Conservation (phyloP, 2,329 filamentous ascomycete species). For the Septoria linicola region DNA sequence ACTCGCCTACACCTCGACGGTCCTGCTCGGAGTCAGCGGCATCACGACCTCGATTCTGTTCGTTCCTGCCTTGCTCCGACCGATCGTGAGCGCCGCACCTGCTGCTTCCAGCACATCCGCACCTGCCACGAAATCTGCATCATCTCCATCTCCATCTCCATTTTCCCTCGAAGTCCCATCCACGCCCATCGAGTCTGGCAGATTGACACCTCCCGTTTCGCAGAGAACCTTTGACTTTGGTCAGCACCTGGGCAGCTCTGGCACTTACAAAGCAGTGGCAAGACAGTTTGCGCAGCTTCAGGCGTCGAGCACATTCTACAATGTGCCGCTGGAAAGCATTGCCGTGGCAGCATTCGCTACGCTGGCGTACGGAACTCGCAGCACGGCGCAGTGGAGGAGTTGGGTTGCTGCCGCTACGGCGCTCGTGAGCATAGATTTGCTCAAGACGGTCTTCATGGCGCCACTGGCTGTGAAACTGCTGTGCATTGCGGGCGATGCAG, state of each 20-base stretch:
- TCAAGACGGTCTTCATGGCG: slow-evolving; percentile 29
- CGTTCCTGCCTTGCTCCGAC: slow-evolving; percentile 26
- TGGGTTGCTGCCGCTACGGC: slow-evolving; percentile 29
- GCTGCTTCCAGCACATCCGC: background rate
- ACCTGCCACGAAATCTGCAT: slow-evolving; percentile 3
- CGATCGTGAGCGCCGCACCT: slow-evolving; percentile 13
- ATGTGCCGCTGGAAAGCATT: slow-evolving; percentile 29
- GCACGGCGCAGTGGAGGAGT: slow-evolving; percentile 21
- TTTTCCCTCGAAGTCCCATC: slow-evolving; percentile 19
- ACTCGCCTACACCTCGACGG: slow-evolving; percentile 5
- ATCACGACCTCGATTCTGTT: slow-evolving; percentile 21
- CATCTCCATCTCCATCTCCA: too few relatives aligned
- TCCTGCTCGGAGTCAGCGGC: slow-evolving; percentile 2
- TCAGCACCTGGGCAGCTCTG: slow-evolving; percentile 20
- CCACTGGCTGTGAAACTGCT: slow-evolving; percentile 31
- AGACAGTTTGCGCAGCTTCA: slow-evolving; percentile 31
- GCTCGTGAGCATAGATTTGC: slow-evolving; percentile 27
- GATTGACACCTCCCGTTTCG: slow-evolving; percentile 23
- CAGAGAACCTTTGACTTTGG: slow-evolving; percentile 20
- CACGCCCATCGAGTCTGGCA: slow-evolving; percentile 21
- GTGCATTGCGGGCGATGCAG: slow-evolving; percentile 31
- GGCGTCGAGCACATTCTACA: slow-evolving; percentile 24
- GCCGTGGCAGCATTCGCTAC: slow-evolving; percentile 26
- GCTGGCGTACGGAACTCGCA: slow-evolving; percentile 24
- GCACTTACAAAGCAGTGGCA: slow-evolving; percentile 33